Evolutionary conservation across 768 basidiomycete species (phyloP), one percentile per base, ranked within the genome.

Genomic region (Phylloporus sp.): DNA sequence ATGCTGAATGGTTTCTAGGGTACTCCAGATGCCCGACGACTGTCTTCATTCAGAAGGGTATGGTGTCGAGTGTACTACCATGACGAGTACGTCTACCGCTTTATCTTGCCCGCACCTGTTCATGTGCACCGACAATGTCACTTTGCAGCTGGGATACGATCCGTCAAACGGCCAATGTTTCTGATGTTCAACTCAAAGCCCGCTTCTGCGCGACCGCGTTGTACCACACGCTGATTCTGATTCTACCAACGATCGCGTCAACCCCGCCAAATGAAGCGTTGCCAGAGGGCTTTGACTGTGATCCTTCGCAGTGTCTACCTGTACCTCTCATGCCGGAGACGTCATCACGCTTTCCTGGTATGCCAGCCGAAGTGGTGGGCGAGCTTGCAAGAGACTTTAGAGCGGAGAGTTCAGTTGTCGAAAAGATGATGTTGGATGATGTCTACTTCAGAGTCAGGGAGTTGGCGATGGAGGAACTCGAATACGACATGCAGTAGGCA

Each of bases 31-130:
- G 80, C 80, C 28, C 77, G 94, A 43, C 79, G 78, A 64, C 62
- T 78, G 36, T 81, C 87, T 23, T 85, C 90, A 5, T 80, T 89
- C 61, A 76, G 84, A 41, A 83, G 81, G 28, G 77, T 91, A 15
- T 97, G 95, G 95, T 80, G 95, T 31, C 77, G 95, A 27, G 80
- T 95, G 41, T 95, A 89, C 64, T 77, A 88, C 46, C 86, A 91
- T 45, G 93, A 97, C 65, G 82, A 97, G 94, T 95, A 68, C 54
- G 86, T 76, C 44, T 53, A 47, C 41, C 27, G 13, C 22, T 39
- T n/a, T 15, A 39, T 45, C 23, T 16, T 42, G n/a, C 0, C 13
- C 16, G 8, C 40, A 18, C 6, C 22, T 22, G 12, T 29, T 28
- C 2, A 32, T 18, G 40, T 53, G n/a, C 31, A 28, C 11, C 43